Evolutionary conservation across 2,329 filamentous ascomycete genomes (phyloP).

Genomic region (Leptodontidium sp.): DNA sequence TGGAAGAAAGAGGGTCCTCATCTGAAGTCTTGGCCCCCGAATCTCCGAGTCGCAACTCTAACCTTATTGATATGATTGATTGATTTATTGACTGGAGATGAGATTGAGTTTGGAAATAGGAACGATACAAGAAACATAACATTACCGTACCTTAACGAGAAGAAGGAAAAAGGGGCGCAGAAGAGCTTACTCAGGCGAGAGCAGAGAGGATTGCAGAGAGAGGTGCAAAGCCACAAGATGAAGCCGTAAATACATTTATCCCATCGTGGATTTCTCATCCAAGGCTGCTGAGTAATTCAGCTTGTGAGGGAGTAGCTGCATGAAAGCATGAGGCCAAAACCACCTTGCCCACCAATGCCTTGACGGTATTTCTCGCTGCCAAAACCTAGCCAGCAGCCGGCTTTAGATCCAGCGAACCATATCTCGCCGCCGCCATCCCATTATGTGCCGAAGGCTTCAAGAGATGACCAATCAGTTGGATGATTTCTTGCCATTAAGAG

Average conservation of each 20-base stretch:
- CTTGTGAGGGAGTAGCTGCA: not conserved
- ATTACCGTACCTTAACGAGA: not conserved
- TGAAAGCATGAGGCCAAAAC: slow-evolving; percentile 3
- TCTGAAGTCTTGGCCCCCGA: not conserved
- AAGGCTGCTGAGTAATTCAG: slow-evolving; percentile 9
- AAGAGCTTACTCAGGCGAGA: not conserved
- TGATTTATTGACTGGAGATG: not conserved
- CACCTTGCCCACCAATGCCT: not conserved
- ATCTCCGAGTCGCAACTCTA: slow-evolving; percentile 6
- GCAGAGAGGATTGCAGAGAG: not conserved
- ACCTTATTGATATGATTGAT: slow-evolving; percentile 5
- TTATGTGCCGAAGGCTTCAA: not conserved
- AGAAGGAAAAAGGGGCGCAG: not conserved
- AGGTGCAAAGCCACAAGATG: not conserved
- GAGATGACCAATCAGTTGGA: slow-evolving; percentile 1
- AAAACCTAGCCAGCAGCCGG: not conserved
- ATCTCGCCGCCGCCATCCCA: slow-evolving; percentile 13
- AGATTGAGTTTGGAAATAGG: not conserved
- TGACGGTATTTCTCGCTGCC: not conserved
- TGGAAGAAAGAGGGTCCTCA: not conserved
- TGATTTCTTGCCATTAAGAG: not conserved
- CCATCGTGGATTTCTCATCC: not conserved
- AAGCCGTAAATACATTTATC: not conserved
- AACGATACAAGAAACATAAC: not conserved
- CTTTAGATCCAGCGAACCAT: slow-evolving; percentile 7